Evolutionary conservation across 257 asterid species (phyloP).

Genomic region (Misopates orontium): DNA sequence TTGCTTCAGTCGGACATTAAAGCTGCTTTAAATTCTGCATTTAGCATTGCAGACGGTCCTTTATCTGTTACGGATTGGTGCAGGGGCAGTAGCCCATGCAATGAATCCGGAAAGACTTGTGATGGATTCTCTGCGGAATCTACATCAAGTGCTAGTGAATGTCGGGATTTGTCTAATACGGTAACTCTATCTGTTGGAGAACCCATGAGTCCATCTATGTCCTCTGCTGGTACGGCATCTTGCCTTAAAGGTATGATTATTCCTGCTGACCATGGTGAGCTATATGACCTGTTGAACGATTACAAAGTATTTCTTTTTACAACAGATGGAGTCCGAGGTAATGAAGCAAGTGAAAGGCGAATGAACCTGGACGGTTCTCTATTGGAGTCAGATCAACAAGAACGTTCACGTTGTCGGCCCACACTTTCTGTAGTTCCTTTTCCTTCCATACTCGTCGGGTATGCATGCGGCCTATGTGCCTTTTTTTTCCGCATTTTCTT

Average conservation of each 20-base stretch:
- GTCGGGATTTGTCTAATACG: slow-evolving; percentile 92
- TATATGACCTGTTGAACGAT: slow-evolving; percentile 24
- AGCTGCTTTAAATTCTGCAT: slow-evolving; percentile 91
- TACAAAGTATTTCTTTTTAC: slow-evolving; percentile 31
- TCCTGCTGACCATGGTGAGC: slow-evolving; percentile 20
- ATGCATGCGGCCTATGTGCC: slow-evolving; percentile 32
- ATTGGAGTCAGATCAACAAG: slow-evolving; percentile 76
- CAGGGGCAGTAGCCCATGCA: slow-evolving; percentile 81
- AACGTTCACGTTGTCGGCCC: slow-evolving; percentile 66
- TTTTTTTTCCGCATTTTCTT: neutral
- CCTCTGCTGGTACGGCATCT: slow-evolving; percentile 64
- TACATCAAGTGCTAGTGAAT: slow-evolving; percentile 88
- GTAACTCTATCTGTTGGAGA: slow-evolving; percentile 74
- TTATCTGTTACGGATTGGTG: slow-evolving; percentile 91
- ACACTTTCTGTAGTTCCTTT: slow-evolving; percentile 86
- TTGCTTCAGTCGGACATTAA: slow-evolving; percentile 95
- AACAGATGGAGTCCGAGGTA: slow-evolving; percentile 71
- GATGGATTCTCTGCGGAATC: slow-evolving; percentile 91
- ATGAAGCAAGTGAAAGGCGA: slow-evolving; percentile 59
- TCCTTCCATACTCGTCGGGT: slow-evolving; percentile 99
- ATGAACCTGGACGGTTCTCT: slow-evolving; percentile 45
- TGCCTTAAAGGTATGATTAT: slow-evolving; percentile 56
- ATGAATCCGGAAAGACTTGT: slow-evolving; percentile 61
- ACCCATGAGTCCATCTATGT: slow-evolving; percentile 84
- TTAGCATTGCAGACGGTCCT: slow-evolving; percentile 91